Conservation (phyloP, 805 yeast genomes). For the Sugiyamaella marilandica region DNA sequence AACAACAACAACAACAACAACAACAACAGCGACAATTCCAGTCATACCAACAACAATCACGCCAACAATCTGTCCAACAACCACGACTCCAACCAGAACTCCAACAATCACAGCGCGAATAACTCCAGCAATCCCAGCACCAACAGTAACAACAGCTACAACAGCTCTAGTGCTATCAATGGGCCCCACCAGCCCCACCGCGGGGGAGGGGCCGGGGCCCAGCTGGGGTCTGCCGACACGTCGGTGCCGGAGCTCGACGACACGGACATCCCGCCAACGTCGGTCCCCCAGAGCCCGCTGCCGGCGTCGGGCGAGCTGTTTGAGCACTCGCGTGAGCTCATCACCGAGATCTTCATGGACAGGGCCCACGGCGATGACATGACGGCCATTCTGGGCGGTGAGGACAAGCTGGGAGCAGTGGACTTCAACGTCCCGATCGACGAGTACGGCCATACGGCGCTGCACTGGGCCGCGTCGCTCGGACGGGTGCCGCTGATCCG, state of each 20-base stretch:
- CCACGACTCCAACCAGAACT: too few relatives aligned
- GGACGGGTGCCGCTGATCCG: conserved; percentile 70
- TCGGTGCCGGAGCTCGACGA: conserved; percentile 19
- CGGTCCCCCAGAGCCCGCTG: conserved; percentile 43
- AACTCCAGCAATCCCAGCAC: not conserved
- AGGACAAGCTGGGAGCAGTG: conserved; percentile 36
- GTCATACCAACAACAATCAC: too few relatives aligned
- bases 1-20: too few relatives aligned
- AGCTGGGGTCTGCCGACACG: not conserved
- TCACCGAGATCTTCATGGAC: conserved; percentile 50
- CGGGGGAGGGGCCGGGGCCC: not conserved
- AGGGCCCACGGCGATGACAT: conserved; percentile 34
- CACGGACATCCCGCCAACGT: conserved; percentile 16
- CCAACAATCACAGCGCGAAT: too few relatives aligned
- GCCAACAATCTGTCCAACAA: too few relatives aligned
- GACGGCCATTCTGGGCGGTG: conserved; percentile 30
- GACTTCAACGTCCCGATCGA: conserved; percentile 84
- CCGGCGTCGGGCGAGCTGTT: conserved; percentile 21
- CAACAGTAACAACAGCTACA: too few relatives aligned
- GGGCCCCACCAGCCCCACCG: not conserved
- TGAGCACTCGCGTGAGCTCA: conserved; percentile 40
- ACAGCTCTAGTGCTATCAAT: not conserved
- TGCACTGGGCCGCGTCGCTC: conserved; percentile 94
- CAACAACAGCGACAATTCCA: too few relatives aligned
- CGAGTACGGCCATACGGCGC: conserved; percentile 85